Base-by-base conservation (phyloP, 2,329 filamentous ascomycete genomes). In the Penicillium aurantiogriseum region DNA sequence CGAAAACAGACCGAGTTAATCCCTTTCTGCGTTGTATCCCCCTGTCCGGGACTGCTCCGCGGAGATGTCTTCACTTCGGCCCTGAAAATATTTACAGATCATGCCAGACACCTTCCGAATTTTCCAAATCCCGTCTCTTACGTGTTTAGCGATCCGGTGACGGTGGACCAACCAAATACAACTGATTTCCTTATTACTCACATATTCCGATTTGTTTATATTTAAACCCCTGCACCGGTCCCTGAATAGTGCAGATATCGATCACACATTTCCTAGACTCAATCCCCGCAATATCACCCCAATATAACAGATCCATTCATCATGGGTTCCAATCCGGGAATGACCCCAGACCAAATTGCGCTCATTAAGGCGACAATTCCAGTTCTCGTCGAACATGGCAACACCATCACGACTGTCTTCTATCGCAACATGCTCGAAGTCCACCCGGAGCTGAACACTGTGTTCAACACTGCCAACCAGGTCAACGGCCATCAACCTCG, bases 391-490 rank as follows among this genome's bases (percentile, higher is more conserved):
- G 80, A 87, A 60, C 85, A 91, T 69, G 89, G 89, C 69, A 81
- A 83, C 61, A 79, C 81, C 60, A 89, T 92, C 71, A 87, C 88
- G 6, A 80, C 80, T n/a, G 80, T 83, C 63, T 91, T 92, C 78
- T 92, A 92, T 79, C 79, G 80, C 60, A 86, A 84, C 68, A 84
- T 92, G 79, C 78, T 92, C 25, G 70, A 71, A 11, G 84, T 85
- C 39, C 80, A 90, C 59, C 88, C 88, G 0, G 81, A 85, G 44
- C 82, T 92, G 33, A 83, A 86, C 66, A 82, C 86, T 72, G 79
- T 88, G 73, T 91, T 92, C 81, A 91, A 91, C 72, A 78, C 83
- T 50, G 82, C 86, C 7, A 86, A 89, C 64, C 89, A 92, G 74
- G 76, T 77, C 44, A 89, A 83, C 5, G 85, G 87, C 36, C 83